Evolutionary conservation across 2,329 filamentous ascomycete genomes (phyloP).

Genomic region (Fusarium globosum): DNA sequence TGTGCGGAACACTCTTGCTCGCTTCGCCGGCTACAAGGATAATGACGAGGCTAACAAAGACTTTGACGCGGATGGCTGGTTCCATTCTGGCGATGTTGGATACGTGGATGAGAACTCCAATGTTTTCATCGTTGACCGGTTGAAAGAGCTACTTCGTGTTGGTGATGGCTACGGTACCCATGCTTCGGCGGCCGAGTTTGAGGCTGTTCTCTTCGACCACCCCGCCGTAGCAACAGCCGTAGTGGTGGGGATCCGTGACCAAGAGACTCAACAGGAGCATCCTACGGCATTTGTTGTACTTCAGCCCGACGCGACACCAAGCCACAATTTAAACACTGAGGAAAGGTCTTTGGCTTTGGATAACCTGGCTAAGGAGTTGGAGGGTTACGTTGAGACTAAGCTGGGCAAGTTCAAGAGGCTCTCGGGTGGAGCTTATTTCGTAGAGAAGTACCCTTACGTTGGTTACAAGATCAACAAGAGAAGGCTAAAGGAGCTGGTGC

Average conservation of each 20-base stretch:
- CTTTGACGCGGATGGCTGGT: not conserved
- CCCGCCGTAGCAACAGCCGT: not conserved
- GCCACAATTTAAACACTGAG: not conserved
- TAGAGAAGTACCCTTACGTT: not conserved
- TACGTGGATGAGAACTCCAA: not conserved
- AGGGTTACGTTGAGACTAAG: not conserved
- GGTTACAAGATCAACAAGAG: not conserved
- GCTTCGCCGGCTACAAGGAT: not conserved
- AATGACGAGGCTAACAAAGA: not conserved
- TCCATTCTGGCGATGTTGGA: not conserved
- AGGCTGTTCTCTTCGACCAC: not conserved
- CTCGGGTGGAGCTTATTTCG: not conserved
- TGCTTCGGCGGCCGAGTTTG: not conserved
- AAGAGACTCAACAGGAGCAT: not conserved
- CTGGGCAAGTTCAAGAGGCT: not conserved
- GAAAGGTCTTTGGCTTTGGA: not conserved
- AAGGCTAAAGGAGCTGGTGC: not conserved
- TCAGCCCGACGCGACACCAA: not conserved
- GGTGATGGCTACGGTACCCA: not conserved
- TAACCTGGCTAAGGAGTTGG: not conserved
- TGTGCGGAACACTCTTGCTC: not conserved
- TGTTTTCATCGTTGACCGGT: not conserved
- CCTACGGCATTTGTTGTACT: not conserved
- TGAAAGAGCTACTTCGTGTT: not conserved
- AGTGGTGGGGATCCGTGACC: not conserved